These are phyloP conservation scores for Chlorella ohadii DNA, from an alignment of 139 green algal species.

Conservation along the genomic window DNA sequence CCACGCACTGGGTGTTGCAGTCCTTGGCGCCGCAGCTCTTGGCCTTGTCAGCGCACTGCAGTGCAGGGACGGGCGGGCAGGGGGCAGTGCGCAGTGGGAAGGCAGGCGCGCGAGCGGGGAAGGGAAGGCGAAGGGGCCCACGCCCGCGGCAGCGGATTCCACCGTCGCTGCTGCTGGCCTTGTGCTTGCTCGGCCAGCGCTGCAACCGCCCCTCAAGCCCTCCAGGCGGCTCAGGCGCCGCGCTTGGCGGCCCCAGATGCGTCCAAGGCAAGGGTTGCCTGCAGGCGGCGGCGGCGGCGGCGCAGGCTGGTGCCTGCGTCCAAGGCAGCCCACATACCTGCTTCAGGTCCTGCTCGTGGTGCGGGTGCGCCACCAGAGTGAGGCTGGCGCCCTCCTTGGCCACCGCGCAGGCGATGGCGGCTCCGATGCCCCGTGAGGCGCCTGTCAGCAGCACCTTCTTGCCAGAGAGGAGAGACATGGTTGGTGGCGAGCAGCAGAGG, in stretches of 20 bases:
- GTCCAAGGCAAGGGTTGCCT: not conserved
- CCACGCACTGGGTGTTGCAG: constrained; percentile 48
- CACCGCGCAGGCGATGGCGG: constrained; percentile 38
- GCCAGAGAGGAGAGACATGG: constrained; percentile 23
- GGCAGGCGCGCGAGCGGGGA: too few relatives aligned
- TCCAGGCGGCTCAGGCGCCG: not conserved
- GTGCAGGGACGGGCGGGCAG: not conserved
- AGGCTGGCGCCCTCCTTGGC: constrained; percentile 58
- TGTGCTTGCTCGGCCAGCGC: too few relatives aligned
- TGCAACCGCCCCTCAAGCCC: not conserved
- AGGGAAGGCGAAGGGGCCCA: too few relatives aligned
- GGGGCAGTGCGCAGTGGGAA: too few relatives aligned
- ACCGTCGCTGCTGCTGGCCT: too few relatives aligned
- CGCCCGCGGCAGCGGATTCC: too few relatives aligned
- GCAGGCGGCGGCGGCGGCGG: not conserved
- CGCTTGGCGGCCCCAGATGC: not conserved
- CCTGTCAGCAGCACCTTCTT: constrained; percentile 29
- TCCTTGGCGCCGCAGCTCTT: constrained; percentile 43
- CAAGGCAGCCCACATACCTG: constrained; percentile 9
- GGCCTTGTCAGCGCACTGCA: constrained; percentile 7
- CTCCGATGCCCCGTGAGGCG: constrained; percentile 24
- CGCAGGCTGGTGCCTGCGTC: not conserved
- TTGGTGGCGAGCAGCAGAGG: not conserved
- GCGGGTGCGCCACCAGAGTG: constrained; percentile 48
- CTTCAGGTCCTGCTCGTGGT: constrained; percentile 44